Percentiles rank a stretch among this genome's conserved stretches.
These are phyloP conservation scores for Leishmania mexicana DNA, from an alignment of 208 protist genomes.

Conservation along the genomic window DNA sequence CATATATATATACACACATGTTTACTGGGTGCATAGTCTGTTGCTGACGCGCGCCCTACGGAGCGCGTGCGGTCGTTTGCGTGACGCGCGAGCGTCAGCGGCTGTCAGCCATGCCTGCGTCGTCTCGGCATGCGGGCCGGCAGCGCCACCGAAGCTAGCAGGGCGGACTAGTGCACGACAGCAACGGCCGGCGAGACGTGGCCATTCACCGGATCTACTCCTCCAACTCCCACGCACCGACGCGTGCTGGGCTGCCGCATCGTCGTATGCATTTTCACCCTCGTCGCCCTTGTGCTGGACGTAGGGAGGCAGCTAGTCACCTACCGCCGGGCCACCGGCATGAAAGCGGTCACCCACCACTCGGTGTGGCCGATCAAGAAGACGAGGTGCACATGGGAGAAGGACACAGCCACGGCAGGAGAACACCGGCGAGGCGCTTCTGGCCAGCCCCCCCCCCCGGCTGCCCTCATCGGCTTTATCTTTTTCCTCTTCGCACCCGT, in stretches of 20 bases:
- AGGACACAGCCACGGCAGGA: not conserved
- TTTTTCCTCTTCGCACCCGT: constrained; percentile 20
- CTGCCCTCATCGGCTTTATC: constrained; percentile 3
- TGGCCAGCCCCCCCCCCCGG: constrained; percentile 1
- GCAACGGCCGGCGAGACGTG: not conserved
- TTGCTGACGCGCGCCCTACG: not conserved
- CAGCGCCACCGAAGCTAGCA: not conserved
- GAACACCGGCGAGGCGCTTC: not conserved
- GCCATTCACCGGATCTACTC: constrained; percentile 17
- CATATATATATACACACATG: not conserved
- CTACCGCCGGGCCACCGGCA: not conserved
- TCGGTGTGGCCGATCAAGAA: constrained; percentile 11
- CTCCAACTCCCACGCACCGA: not conserved
- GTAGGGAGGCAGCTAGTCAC: constrained; percentile 10
- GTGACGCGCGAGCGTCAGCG: not conserved
- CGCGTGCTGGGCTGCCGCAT: constrained; percentile 8
- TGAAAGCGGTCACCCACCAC: not conserved
- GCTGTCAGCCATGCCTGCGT: not conserved
- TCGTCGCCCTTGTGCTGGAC: constrained; percentile 7
- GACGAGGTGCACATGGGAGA: not conserved
- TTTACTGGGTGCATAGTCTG: not conserved
- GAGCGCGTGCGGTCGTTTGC: not conserved
- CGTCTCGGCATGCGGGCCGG: not conserved
- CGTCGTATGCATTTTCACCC: not conserved
- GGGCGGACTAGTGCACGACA: constrained; percentile 4